Conservation (phyloP, 192 early-diverging fungal species). For the Lunasporangiospora selenospora region DNA sequence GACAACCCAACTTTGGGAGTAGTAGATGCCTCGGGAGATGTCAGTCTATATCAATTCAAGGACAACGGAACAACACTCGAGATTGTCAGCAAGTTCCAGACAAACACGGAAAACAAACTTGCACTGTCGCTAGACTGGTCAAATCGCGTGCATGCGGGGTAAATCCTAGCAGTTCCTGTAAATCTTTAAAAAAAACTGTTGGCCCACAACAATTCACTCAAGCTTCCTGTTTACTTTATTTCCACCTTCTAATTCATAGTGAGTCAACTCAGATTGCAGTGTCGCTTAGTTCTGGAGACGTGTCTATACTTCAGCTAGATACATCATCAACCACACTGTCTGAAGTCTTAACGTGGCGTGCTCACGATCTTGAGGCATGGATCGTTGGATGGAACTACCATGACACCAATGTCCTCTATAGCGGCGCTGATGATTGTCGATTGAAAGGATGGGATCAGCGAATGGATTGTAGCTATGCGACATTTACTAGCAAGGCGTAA, state of each 20-base stretch:
- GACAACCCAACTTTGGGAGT: slow-evolving; percentile 64
- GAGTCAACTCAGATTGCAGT: slow-evolving; percentile 56
- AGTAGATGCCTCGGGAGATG: slow-evolving; percentile 63
- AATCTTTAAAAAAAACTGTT: not conserved
- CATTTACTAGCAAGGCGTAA: slow-evolving; percentile 68
- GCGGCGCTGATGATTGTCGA: slow-evolving; percentile 84
- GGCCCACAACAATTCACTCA: too few species aligned
- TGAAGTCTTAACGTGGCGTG: slow-evolving; percentile 67
- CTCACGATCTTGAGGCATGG: slow-evolving; percentile 94
- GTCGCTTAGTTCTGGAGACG: slow-evolving; percentile 80
- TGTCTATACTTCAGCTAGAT: slow-evolving; percentile 60
- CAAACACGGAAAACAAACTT: slow-evolving; percentile 61
- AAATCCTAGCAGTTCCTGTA: not conserved
- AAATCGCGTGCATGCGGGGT: slow-evolving; percentile 57
- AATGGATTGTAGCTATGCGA: slow-evolving; percentile 53
- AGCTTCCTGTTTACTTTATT: not conserved
- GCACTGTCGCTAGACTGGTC: slow-evolving; percentile 94
- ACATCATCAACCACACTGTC: slow-evolving; percentile 45
- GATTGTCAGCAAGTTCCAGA: slow-evolving; percentile 42
- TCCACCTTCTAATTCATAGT: slow-evolving; percentile 7
- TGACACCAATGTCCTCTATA: slow-evolving; percentile 74
- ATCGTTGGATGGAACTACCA: slow-evolving; percentile 90
- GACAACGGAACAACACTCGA: slow-evolving; percentile 16
- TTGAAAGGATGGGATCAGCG: slow-evolving; percentile 92
- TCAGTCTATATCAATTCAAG: slow-evolving; percentile 58